Evolutionary conservation across 176 grass and related monocot species (phyloP), one percentile per base, ranked within the genome.

Genomic region (Tillandsia fasciculata): DNA sequence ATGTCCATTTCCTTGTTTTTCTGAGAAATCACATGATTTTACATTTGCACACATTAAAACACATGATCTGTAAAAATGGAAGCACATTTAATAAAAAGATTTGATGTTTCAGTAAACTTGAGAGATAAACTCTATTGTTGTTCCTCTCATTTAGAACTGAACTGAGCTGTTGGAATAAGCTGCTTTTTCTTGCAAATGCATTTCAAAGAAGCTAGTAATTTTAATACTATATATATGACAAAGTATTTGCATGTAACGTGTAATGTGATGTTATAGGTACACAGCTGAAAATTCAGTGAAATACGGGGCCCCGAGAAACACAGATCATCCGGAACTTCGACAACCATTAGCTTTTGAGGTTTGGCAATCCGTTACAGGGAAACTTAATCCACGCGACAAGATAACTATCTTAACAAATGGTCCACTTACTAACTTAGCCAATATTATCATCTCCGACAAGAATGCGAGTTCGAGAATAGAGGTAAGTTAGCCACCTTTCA

Each of bases 391-490:
- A 73, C 79, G 71, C 27, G 73, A 92, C 50, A 92, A 77, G 71
- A 77, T 96, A 65, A 81, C 79, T 72, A 72, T 90, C 63, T 71
- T 96, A 68, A 83, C 83, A 10, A 96, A 49, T 75, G 84, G 93
- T 59, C 93, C 92, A 65, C 86, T 96, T 70, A 96, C 86, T 74
- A 92, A 92, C 80, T 73, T 96, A 12, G 93, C 88, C 64, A 90
- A 79, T 64, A 90, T 96, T 8, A 8, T 96, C n/a, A 81, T 80
- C 26, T 79, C 68, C 57, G 86, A 96, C 64, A 81, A 59, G 14
- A 80, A 63, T 27, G 75, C 78, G 68, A 79, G 10, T 65, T 79
- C 74, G 71, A 49, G 77, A 49, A 83, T 90, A 79, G 71, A 87
- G 81, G 93, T 92, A n/a, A 48, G 74, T 22, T 52, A 61, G 24